Evolutionary conservation across 2,329 filamentous ascomycete species (phyloP), one percentile per base, ranked within the genome.

Genomic region (Huntiella omanensis): DNA sequence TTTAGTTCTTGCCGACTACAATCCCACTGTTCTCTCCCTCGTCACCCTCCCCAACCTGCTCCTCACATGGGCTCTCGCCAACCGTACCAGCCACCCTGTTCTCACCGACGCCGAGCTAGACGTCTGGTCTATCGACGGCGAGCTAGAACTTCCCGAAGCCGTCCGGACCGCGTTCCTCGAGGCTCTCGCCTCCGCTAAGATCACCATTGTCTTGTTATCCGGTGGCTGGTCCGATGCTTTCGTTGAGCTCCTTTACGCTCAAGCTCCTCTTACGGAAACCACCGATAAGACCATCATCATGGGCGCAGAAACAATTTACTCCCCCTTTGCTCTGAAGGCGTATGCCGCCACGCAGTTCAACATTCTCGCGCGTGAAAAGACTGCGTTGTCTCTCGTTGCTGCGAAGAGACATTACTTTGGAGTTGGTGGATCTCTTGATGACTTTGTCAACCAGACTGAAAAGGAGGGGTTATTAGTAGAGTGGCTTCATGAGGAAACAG

Each of bases 371-470:
- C 60, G 62, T 43, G 44, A 46, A 3, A 47, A 48, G 1, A 62
- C 64, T 44, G 73, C 75, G 0, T 71, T 70, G 42, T 76, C 79
- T 1, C 64, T 85, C 15, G 70, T 88, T 4, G 83, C 73, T 2
- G 83, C 83, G 1, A 91, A 91, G 64, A 73, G 75, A 52, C 68
- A 87, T 8, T 91, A 91, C 60, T 91, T 91, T 60, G 83, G 83
- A 2, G 83, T 91, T 4, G 83, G 83, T 0, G 83, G 83, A 0
- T 86, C 82, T 15, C 69, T 91, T 16, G 80, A 85, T 57, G 82
- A 83, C 52, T 84, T 91, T 54, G 63, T 77, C 41, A 60, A 66
- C 43, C 65, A 62, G 51, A 69, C 74, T 37, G 62, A 62, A 46
- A 61, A 57, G 0, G 64, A 64, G 34, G 74, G 73, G 2, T 66